A percentile compares a stretch with the other conserved stretches of the same genome.
Conservation (phyloP, 352 stramenopile species). For the Aphanomyces invadans region DNA sequence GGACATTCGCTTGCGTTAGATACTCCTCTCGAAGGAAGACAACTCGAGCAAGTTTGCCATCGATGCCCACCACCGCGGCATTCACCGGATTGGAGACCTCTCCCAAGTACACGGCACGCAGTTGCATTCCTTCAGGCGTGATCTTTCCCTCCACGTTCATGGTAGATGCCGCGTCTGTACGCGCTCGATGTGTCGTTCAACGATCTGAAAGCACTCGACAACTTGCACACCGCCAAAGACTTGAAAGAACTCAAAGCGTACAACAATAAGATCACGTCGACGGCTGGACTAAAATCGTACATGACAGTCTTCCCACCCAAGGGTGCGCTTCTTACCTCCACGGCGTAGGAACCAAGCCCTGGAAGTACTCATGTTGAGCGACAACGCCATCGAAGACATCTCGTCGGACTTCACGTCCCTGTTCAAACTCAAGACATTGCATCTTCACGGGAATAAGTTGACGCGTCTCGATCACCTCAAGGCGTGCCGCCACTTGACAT, state of each 20-base stretch:
- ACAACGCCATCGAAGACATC: constrained; percentile 64
- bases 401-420: constrained; percentile 50
- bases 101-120: constrained; percentile 35
- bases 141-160: not conserved
- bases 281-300: constrained; percentile 42
- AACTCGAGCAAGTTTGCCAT: constrained; percentile 78
- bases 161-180: constrained; percentile 57
- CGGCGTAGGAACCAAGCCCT: constrained; percentile 67
- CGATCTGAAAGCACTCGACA: constrained; percentile 41
- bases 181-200: constrained; percentile 79
- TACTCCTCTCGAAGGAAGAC: constrained; percentile 41
- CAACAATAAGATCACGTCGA: constrained; percentile 63
- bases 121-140: not conserved
- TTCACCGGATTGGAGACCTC: constrained; percentile 53
- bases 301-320: not conserved
- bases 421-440: constrained; percentile 58
- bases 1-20: constrained; percentile 23
- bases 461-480: constrained; percentile 39
- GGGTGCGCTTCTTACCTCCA: too few species aligned
- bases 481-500: constrained; percentile 45
- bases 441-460: constrained; percentile 63
- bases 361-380: constrained; percentile 54
- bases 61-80: constrained; percentile 64
- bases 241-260: constrained; percentile 71
- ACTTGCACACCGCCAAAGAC: constrained; percentile 53